phyloP scores from a whole-genome alignment of 1,284 basidiomycete genomes.

The Boletus mariae region DNA sequence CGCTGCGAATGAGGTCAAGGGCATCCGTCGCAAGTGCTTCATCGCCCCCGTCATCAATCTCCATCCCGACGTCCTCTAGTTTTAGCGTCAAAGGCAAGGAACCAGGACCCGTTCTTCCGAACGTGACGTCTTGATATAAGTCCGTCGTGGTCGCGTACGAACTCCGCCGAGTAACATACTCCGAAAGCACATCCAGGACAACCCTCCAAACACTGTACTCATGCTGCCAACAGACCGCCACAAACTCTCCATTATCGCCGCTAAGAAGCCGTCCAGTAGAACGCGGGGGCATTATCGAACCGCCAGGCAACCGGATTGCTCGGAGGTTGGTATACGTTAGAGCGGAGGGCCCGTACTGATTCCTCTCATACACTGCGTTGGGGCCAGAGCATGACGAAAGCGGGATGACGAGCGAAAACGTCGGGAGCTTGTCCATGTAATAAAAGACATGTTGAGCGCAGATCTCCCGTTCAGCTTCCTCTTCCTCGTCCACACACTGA shows the following conservation, averaged over 20 bases:
- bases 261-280: constrained; percentile 71
- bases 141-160: constrained; percentile 40
- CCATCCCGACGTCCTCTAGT: constrained; percentile 68
- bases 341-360: constrained; percentile 52
- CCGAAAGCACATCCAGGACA: constrained; percentile 70
- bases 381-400: constrained; percentile 54
- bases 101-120: constrained; percentile 40
- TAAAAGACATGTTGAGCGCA: constrained; percentile 69
- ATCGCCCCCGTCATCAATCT: constrained; percentile 53
- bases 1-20: constrained; percentile 74
- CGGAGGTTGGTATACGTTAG: constrained; percentile 63
- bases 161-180: constrained; percentile 61
- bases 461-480: constrained; percentile 29
- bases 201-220: constrained; percentile 81
- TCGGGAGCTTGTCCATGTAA: constrained; percentile 69
- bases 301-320: constrained; percentile 72
- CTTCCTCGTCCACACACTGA: constrained; percentile 26
- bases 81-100: constrained; percentile 45
- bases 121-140: constrained; percentile 50
- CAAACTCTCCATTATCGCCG: constrained; percentile 62
- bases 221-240: constrained; percentile 80
- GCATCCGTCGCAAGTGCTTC: constrained; percentile 66
- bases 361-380: constrained; percentile 66
- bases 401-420: constrained; percentile 74
- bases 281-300: constrained; percentile 61